Base-by-base conservation (phyloP, 805 yeast genomes). In the Candida ficus region DNA sequence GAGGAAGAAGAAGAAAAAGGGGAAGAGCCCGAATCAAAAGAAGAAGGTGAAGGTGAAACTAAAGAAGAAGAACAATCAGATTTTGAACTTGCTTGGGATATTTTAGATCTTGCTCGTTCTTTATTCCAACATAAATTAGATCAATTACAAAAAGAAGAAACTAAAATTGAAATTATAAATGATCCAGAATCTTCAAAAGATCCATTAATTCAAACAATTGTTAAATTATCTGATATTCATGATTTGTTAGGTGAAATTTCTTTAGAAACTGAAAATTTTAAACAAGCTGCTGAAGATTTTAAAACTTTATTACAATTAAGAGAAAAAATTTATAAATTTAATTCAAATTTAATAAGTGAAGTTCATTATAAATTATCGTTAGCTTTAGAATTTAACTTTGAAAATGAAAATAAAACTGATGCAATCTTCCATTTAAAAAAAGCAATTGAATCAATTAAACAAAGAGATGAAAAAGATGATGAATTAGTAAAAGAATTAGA, bases 201-300 rank as follows among this genome's bases (percentile, higher is more conserved):
- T 39, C 63, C 64, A 16, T 59, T 54, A 25, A 58, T 68, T 12
- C 57, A 54, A 22, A 47, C 70, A 20, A 63, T 70, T 42, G 66
- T 70, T 50, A 83, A 78, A 47, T 64, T 89, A 18, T 78, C 90
- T 0, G 90, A 86, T 42, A 75, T 81, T 1, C 83, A 80, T 57
- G 90, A 84, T 54, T 61, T 90, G 10, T 67, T 89, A 14, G 98
- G 98, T 25, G 97, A 91, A 57, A 83, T 90, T 9, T 82, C 95
- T 0, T 67, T 90, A 33, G 99, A 91, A 56, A 76, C 93, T 2
- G 97, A 91, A 52, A 86, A 87, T 60, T 89, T 89, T 60, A 63
- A 68, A 13, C 95, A 87, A 59, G 86, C 96, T 0, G 74, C 82
- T 0, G 64, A 65, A 16, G 96, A 90, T 58, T 76, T 88, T 42